Conservation (phyloP, 1,139 yeast species). For the Candida albicans region DNA sequence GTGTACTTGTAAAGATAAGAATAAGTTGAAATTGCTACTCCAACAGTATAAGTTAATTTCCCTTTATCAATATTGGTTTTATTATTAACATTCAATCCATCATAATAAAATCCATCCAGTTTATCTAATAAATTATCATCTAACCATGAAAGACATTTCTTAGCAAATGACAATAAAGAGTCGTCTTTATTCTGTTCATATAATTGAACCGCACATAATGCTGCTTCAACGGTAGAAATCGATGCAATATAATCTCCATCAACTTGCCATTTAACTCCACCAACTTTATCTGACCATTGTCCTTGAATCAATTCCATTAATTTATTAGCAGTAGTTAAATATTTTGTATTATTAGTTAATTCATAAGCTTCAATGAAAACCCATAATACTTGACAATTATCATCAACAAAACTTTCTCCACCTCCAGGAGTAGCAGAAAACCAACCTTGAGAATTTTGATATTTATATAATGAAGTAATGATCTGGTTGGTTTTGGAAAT, state of each 20-base stretch:
- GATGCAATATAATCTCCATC: slow-evolving; percentile 28
- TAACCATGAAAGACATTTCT: slow-evolving; percentile 23
- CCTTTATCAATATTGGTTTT: slow-evolving; percentile 23
- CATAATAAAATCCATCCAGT: slow-evolving; percentile 24
- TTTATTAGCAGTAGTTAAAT: slow-evolving; percentile 19
- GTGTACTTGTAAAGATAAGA: slow-evolving; percentile 24
- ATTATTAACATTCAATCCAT: slow-evolving; percentile 20
- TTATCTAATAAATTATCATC: slow-evolving; percentile 25
- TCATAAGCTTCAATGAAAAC: slow-evolving; percentile 27
- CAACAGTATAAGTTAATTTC: slow-evolving; percentile 39
- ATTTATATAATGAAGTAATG: slow-evolving; percentile 16
- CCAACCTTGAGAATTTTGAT: slow-evolving; percentile 19
- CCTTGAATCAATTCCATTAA: slow-evolving; percentile 19
- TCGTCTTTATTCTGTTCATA: slow-evolving; percentile 21
- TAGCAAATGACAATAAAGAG: slow-evolving; percentile 22
- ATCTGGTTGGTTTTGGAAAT: slow-evolving; percentile 8
- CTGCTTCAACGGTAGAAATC: slow-evolving; percentile 35
- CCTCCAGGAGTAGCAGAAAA: slow-evolving; percentile 30
- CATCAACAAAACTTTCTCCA: slow-evolving; percentile 33
- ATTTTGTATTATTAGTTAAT: slow-evolving; percentile 15
- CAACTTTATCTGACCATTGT: slow-evolving; percentile 22
- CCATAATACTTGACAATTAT: slow-evolving; percentile 36
- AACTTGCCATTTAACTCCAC: slow-evolving; percentile 33
- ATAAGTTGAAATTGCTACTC: slow-evolving; percentile 32
- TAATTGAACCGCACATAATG: slow-evolving; percentile 31